A percentile compares a stretch with the other conserved stretches of the same genome.
These are phyloP conservation scores for Grosmannia huntii DNA, from an alignment of 2,329 filamentous ascomycete genomes.

Conservation along the genomic window DNA sequence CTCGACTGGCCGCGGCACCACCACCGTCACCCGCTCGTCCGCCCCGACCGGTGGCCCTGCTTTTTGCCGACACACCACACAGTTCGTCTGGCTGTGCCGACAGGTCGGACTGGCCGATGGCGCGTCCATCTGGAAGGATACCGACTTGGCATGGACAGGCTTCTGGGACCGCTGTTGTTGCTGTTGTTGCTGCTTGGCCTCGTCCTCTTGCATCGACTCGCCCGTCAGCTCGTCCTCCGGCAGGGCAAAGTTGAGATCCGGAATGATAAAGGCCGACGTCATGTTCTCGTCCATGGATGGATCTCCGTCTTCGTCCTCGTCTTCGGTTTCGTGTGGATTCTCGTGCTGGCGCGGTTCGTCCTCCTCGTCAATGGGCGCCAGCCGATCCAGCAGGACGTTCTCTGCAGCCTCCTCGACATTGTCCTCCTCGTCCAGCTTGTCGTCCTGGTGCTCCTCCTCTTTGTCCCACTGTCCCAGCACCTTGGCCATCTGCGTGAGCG, in stretches of 20 bases:
- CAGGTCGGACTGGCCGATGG: background rate
- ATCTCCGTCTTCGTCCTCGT: background rate
- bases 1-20: slow-evolving; percentile 8
- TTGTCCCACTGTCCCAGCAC: slow-evolving; percentile 5
- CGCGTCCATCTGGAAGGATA: background rate
- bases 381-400: background rate
- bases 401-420: background rate
- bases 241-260: slow-evolving; percentile 10
- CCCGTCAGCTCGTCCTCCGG: background rate
- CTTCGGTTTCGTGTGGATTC: background rate
- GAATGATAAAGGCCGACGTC: slow-evolving; percentile 15
- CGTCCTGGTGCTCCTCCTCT: slow-evolving; percentile 1
- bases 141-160: background rate
- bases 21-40: slow-evolving; percentile 10
- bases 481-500: slow-evolving; percentile 10
- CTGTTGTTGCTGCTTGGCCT: background rate
- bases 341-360: background rate
- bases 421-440: background rate
- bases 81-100: slow-evolving; percentile 12
- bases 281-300: slow-evolving; percentile 13
- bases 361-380: background rate
- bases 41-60: background rate
- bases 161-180: background rate
- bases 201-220: background rate
- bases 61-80: slow-evolving; percentile 12